Evolutionary conservation across 176 grass and related monocot species (phyloP).

Genomic region (Otatea glauca): DNA sequence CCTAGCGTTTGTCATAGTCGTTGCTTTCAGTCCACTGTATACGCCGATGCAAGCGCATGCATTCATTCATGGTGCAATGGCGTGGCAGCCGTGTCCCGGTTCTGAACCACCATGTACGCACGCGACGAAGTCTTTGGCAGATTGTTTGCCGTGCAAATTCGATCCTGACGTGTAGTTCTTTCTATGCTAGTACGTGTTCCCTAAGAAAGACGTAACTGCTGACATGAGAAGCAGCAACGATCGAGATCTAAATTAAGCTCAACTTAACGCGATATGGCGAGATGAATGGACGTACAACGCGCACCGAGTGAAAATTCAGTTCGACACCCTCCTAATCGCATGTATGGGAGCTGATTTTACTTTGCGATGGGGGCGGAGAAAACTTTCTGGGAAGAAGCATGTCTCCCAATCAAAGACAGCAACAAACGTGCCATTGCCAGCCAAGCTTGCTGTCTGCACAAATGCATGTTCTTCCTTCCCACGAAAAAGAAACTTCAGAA

Average conservation of each 20-base stretch:
- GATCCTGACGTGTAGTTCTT: constrained; percentile 2
- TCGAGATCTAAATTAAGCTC: neutral
- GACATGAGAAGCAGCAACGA: neutral
- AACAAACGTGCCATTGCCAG: neutral
- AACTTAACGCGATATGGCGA: neutral
- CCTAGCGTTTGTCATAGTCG: neutral
- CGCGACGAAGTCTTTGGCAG: neutral
- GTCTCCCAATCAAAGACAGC: constrained; percentile 37
- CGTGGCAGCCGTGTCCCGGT: neutral
- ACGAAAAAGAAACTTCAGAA: neutral
- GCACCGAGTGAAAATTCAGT: neutral
- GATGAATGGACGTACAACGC: neutral
- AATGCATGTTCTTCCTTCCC: neutral
- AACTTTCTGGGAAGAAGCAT: neutral
- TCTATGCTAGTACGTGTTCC: neutral
- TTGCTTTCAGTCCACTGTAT: constrained; percentile 24
- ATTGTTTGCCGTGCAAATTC: too few species aligned
- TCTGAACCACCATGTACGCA: neutral
- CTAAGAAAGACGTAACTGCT: constrained; percentile 11
- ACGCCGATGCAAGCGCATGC: constrained; percentile 30
- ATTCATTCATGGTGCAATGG: neutral
- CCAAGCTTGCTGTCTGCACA: neutral
- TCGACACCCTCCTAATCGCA: neutral
- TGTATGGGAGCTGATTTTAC: constrained; percentile 4
- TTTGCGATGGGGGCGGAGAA: neutral